These are phyloP conservation scores for Cochliopodium minus DNA, from an alignment of 208 protist genomes.

Conservation along the genomic window DNA sequence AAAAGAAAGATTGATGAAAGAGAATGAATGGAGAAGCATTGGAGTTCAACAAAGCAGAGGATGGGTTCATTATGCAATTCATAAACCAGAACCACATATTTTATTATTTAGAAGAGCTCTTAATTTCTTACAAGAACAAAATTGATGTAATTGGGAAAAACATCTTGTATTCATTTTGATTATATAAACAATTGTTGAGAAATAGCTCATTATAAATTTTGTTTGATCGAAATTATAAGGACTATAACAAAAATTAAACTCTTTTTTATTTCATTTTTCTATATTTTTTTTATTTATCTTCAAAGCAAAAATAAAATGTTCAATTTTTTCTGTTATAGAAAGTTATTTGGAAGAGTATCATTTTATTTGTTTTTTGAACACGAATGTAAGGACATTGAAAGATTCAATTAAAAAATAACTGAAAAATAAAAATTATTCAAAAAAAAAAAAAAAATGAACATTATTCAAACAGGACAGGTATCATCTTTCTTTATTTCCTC, in stretches of 20 bases:
- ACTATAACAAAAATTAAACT: constrained; percentile 8
- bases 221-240: constrained; percentile 1
- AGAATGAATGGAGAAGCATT: constrained; percentile 83
- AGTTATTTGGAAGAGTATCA: no score
- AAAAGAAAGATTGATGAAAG: constrained; percentile 66
- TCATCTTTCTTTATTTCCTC: no score
- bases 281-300: constrained; percentile 14
- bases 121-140: constrained; percentile 8
- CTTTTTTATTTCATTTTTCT: constrained; percentile 23
- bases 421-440: no score
- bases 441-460: no score
- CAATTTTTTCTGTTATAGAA: not conserved
- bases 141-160: not conserved
- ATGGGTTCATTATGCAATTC: constrained; percentile 91
- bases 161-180: constrained; percentile 1
- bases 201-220: constrained; percentile 12
- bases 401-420: no score
- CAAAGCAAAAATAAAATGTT: not conserved
- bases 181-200: constrained; percentile 13
- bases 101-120: constrained; percentile 73
- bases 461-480: no score
- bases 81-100: constrained; percentile 85
- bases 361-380: no score
- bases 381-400: no score
- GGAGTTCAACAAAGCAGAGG: constrained; percentile 89